phyloP scores from a whole-genome alignment of 208 protist species.

The Trypanosoma theileri region DNA sequence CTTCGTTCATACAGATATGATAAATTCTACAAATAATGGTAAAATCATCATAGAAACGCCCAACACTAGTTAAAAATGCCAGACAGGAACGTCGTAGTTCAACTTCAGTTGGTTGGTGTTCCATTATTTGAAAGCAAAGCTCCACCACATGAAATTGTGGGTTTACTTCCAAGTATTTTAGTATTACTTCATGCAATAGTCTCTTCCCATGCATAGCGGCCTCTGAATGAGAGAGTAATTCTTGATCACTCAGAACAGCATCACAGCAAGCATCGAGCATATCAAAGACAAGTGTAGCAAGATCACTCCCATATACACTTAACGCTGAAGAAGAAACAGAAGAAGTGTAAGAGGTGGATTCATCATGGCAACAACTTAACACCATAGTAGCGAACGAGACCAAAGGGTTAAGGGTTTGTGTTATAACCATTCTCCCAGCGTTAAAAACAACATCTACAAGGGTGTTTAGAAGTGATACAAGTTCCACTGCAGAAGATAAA shows the following conservation, averaged over 20 bases:
- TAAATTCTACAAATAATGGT: conserved; percentile 3
- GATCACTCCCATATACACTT: conserved; percentile 37
- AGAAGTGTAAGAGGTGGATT: not conserved
- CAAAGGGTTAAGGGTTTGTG: not conserved
- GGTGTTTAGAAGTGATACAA: conserved; percentile 40
- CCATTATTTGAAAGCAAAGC: conserved; percentile 17
- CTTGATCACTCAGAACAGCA: conserved; percentile 30
- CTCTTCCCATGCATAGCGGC: not conserved
- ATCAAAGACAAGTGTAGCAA: conserved; percentile 49
- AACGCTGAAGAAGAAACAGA: conserved; percentile 1
- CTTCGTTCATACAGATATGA: conserved; percentile 17
- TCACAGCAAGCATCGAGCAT: conserved; percentile 54
- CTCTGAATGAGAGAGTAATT: not conserved
- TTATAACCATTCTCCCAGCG: conserved; percentile 14
- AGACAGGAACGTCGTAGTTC: conserved; percentile 49
- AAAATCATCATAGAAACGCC: conserved; percentile 8
- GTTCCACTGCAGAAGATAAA: conserved; percentile 25
- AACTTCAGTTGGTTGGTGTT: conserved; percentile 18
- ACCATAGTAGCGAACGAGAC: conserved; percentile 1
- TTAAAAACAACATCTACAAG: conserved; percentile 36
- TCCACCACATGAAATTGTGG: not conserved
- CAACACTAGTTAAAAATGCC: conserved; percentile 29
- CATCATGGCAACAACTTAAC: conserved; percentile 8
- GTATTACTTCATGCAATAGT: conserved; percentile 19
- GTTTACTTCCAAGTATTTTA: not conserved